Conservation (phyloP, 129 eudicot species). For the Centella asiatica region DNA sequence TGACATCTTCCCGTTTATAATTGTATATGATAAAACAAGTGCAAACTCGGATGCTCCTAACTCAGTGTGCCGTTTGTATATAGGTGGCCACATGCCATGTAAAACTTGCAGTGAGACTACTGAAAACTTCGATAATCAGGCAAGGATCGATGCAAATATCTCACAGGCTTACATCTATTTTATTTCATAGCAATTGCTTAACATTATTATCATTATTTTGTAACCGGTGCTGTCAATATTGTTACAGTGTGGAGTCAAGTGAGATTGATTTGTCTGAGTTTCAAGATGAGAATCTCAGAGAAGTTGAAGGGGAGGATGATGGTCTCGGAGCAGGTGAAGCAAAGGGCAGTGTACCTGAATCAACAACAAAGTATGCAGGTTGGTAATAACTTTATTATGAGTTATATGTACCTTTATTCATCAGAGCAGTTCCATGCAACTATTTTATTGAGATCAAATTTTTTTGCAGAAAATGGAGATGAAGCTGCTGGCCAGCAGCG, state of each 20-base stretch:
- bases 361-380: constrained; percentile 41
- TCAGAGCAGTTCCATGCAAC: not conserved
- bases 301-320: constrained; percentile 29
- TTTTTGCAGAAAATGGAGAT: constrained; percentile 46
- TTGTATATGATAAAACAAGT: no score
- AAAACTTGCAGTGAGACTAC: constrained; percentile 58
- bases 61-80: constrained; percentile 4
- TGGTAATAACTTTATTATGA: not conserved
- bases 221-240: constrained; percentile 4
- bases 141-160: constrained; percentile 12
- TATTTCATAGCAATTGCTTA: no score
- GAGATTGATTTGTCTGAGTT: constrained; percentile 91
- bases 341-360: constrained; percentile 31
- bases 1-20: constrained; percentile 1
- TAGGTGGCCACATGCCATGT: constrained; percentile 85
- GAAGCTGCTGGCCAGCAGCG: constrained; percentile 27
- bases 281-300: constrained; percentile 68
- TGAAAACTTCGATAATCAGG: constrained; percentile 95
- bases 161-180: not conserved
- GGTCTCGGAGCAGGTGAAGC: constrained; percentile 36
- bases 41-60: no score
- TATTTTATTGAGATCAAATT: not conserved
- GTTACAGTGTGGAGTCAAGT: constrained; percentile 84
- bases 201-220: not conserved
- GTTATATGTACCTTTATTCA: not conserved